These are phyloP conservation scores for Botrytis hyacinthi DNA, from an alignment of 2,329 filamentous ascomycete species.

Conservation along the genomic window DNA sequence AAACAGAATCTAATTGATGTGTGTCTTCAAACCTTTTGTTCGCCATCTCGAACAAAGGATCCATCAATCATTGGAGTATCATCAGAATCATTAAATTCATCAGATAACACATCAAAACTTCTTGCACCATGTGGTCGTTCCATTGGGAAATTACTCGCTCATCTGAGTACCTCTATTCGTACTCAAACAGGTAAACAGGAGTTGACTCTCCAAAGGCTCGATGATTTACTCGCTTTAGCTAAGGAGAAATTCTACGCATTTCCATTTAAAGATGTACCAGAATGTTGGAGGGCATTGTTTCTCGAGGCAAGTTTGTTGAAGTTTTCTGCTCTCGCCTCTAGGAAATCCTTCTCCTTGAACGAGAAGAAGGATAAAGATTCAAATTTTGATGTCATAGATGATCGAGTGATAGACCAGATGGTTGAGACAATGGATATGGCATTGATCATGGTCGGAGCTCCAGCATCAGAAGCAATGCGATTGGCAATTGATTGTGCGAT, in stretches of 20 bases:
- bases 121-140: conserved; percentile 25
- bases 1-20: not conserved
- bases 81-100: no score
- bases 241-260: conserved; percentile 69
- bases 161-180: conserved; percentile 23
- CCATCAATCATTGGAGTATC: not conserved
- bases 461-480: conserved; percentile 13
- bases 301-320: conserved; percentile 67
- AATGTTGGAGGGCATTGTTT: conserved; percentile 68
- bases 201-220: conserved; percentile 42
- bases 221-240: conserved; percentile 57
- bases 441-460: conserved; percentile 37
- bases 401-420: conserved; percentile 31
- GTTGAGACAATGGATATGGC: conserved; percentile 38
- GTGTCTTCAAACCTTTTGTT: not conserved
- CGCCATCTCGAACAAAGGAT: not conserved
- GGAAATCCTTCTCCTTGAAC: conserved; percentile 23
- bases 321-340: conserved; percentile 44
- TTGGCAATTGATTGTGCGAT: conserved; percentile 56
- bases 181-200: conserved; percentile 18
- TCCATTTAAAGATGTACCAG: conserved; percentile 63
- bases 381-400: not conserved
- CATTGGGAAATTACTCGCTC: conserved; percentile 26
- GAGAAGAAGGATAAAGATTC: not conserved
- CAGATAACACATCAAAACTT: not conserved